A percentile compares a stretch with the other conserved stretches of the same genome.
Conservation (phyloP, 2,329 filamentous ascomycete genomes). For the Calonectria henricotiae region DNA sequence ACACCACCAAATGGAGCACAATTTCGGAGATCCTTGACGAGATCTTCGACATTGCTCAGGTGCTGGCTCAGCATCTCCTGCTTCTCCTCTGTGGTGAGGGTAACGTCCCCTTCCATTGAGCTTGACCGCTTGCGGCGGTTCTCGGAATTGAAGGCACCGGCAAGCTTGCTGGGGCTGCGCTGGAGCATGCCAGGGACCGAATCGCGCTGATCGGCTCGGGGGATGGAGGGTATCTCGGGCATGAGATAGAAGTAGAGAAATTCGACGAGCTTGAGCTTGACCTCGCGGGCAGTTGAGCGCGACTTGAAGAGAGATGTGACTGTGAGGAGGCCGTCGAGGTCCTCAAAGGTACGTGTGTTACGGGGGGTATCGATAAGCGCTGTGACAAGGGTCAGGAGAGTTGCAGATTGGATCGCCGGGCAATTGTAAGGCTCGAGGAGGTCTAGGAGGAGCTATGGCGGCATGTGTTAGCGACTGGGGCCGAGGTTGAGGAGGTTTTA, state of each 20-base stretch:
- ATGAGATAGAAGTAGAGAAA: conserved; percentile 99
- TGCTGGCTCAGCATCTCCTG: conserved; percentile 84
- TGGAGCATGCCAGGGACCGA: conserved; percentile 72
- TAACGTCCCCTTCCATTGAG: conserved; percentile 60
- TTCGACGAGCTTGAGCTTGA: conserved; percentile 96
- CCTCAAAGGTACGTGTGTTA: conserved; percentile 94
- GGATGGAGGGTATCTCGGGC: conserved; percentile 82
- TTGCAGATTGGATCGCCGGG: conserved; percentile 91
- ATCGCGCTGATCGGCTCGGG: conserved; percentile 64
- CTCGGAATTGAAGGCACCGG: conserved; percentile 67
- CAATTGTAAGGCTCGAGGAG: conserved; percentile 94
- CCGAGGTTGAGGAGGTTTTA: neutral
- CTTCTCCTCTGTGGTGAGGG: conserved; percentile 83
- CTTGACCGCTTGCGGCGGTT: conserved; percentile 56
- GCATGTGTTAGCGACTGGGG: conserved; percentile 33
- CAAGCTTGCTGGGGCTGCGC: conserved; percentile 79
- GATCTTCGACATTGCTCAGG: conserved; percentile 86
- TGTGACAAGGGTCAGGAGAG: conserved; percentile 90
- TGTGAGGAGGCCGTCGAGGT: conserved; percentile 90
- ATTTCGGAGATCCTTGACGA: conserved; percentile 87
- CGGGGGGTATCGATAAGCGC: conserved; percentile 88
- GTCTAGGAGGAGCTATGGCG: conserved; percentile 85
- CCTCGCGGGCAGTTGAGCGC: conserved; percentile 86
- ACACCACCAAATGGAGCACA: conserved; percentile 82
- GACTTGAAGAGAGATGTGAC: conserved; percentile 95